A percentile compares a stretch with the other conserved stretches of the same genome.
These are phyloP conservation scores for Singerocomus rubriflavus DNA, from an alignment of 1,284 basidiomycete genomes.

Conservation along the genomic window DNA sequence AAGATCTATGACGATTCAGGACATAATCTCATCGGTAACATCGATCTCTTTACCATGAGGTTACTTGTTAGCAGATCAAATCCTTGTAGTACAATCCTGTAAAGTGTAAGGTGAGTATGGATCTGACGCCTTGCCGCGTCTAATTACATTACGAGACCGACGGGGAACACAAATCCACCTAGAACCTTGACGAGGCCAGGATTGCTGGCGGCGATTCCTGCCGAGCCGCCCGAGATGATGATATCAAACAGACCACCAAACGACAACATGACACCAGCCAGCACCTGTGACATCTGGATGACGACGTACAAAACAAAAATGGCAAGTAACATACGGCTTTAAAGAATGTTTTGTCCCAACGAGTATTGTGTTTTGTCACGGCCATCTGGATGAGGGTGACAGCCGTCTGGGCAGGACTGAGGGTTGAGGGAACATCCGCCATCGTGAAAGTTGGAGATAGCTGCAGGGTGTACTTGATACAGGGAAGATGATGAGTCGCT, in stretches of 20 bases:
- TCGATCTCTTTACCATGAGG: constrained; percentile 54
- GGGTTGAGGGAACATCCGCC: constrained; percentile 45
- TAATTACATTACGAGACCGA: constrained; percentile 67
- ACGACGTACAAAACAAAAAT: not conserved
- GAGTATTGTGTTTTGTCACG: constrained; percentile 60
- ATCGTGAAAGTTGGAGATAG: constrained; percentile 7
- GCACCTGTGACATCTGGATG: constrained; percentile 40
- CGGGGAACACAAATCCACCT: constrained; percentile 67
- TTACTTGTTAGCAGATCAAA: constrained; percentile 72
- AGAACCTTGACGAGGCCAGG: constrained; percentile 67
- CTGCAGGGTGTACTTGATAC: constrained; percentile 1
- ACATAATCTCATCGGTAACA: not conserved
- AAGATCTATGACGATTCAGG: constrained; percentile 44
- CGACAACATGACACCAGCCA: constrained; percentile 68
- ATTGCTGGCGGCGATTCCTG: constrained; percentile 47
- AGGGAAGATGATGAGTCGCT: not conserved
- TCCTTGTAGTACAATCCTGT: constrained; percentile 70
- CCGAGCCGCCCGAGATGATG: constrained; percentile 58
- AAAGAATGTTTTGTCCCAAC: constrained; percentile 57
- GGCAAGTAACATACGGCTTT: constrained; percentile 52
- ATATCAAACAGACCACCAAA: constrained; percentile 67
- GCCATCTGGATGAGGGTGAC: constrained; percentile 53
- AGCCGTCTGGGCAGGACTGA: constrained; percentile 60
- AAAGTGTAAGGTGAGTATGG: not conserved
- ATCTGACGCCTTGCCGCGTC: not conserved